Base-by-base conservation (phyloP, 1,284 basidiomycete genomes). In the Ceratobasidium sp. region DNA sequence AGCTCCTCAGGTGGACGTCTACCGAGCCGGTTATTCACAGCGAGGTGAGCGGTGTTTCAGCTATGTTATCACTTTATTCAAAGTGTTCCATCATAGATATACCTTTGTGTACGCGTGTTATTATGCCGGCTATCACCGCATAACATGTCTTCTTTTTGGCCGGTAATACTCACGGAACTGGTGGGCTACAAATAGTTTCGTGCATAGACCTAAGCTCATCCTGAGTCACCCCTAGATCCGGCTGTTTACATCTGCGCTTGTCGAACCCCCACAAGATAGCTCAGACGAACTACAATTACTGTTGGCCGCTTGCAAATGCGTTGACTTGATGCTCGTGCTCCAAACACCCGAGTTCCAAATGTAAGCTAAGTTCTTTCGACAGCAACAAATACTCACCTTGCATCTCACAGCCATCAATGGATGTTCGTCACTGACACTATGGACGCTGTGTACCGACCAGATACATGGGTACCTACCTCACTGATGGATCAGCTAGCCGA, bases 281-380 rank as follows among this genome's bases (percentile, higher is more conserved):
- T 91, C 92, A 0, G 95, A 98, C 77, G 88, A 92, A 67, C 83
- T 98, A 21, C 86, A 88, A 21, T 83, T 96, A 12, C 83, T 98
- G 49, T 84, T 98, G 25, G 89, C 95, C 1, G 94, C 94, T 3
- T 91, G 93, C 83, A 99, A 99, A 81, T 92, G 97, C 78, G 82
- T 99, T 30, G 97, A 99, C 80, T 83, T 98, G 16, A 83, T 99
- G 18, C 84, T 99, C 11, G 90, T 93, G 1, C 82, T 99, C 46
- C 96, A 98, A 80, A 96, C 94, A 0, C 94, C 96, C 77, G 97
- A 99, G 79, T 99, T 99, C 81, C 97, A 99, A 81, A 92, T 98
- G 95, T 96, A 78, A 77, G 89, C 76, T 25, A 3, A 21, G 9
- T 7, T 49, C 40, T 62, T 72, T 23, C 38, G 59, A 23, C 33